Base-by-base conservation (phyloP, 768 basidiomycete genomes). In the Leccinellum albellum region DNA sequence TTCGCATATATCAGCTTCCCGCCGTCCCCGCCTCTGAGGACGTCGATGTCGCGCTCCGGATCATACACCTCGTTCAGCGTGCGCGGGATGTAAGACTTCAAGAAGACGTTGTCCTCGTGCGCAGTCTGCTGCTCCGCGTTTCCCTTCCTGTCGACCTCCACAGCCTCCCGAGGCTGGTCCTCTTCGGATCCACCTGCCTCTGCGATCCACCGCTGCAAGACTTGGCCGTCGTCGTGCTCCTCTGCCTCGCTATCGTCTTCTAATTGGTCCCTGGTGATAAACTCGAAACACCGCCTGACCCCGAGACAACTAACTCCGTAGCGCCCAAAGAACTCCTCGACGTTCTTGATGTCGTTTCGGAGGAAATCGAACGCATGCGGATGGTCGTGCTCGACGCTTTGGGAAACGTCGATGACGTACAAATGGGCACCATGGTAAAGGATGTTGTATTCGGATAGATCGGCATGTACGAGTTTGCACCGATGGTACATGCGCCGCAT, bases 361-460 rank as follows among this genome's bases (percentile, higher is more conserved):
- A 99, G 80, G 74, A 99, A 99, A 72, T 99, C 96, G 69, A 94
- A 98, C 0, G 97, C 93, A 28, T 88, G 80, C 0, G 96, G 97
- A 65, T 99, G 97, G 72, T 98, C 96, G 68, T 98, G 95, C 66
- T 99, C 97, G 33, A 99, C 95, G 61, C 93, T 95, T 70, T 99
- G 97, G 1, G 95, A 97, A 57, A 99, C 97, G 71, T 99, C 97
- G 74, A 99, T 98, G 64, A 98, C 88, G 73, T 84, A 94, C 17
- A 97, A 80, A 66, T 93, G 91, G 1, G 74, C 79, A 49, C 84
- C 76, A 73, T 93, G 89, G 66, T 85, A 96, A 67, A 99, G 81
- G 64, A 99, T 86, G 70, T 99, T 99, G 82, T 99, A 99, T 71
- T 99, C 97, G 54, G 91, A 94, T 52, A 99, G 81, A 78, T 99